Evolutionary conservation across 768 basidiomycete species (phyloP).

Genomic region (Tricholomella constricta): DNA sequence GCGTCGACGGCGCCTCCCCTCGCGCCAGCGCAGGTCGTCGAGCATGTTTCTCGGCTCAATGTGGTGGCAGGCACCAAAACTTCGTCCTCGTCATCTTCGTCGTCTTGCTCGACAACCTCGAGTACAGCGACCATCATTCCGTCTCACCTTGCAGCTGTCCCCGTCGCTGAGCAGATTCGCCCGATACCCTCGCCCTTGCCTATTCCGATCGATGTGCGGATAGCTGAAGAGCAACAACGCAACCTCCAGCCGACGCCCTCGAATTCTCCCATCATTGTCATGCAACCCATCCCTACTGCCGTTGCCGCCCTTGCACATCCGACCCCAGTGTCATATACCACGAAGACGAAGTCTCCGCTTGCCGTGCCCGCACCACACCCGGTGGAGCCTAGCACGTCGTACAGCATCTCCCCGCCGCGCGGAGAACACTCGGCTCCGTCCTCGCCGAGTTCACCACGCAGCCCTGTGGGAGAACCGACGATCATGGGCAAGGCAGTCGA

Average conservation of each 20-base stretch:
- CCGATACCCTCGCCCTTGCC: conserved; percentile 4
- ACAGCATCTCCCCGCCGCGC: conserved; percentile 28
- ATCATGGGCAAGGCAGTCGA: conserved; percentile 64
- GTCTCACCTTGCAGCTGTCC: background rate
- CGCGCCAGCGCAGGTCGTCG: background rate
- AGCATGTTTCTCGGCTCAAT: conserved; percentile 1
- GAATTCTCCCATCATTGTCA: conserved; percentile 53
- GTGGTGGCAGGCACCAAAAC: conserved; percentile 9
- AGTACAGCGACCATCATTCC: conserved; percentile 27
- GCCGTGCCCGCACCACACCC: conserved; percentile 33
- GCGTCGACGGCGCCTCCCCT: conserved; percentile 7
- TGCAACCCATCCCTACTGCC: conserved; percentile 27
- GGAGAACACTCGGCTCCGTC: conserved; percentile 14
- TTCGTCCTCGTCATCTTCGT: conserved; percentile 25
- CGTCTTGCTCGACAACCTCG: conserved; percentile 21
- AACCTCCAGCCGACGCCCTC: conserved; percentile 57
- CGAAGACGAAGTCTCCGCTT: conserved; percentile 30
- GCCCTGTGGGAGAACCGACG: conserved; percentile 24
- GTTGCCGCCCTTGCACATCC: conserved; percentile 9
- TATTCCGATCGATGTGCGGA: conserved; percentile 13
- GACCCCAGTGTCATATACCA: conserved; percentile 18
- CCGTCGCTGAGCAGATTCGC: background rate
- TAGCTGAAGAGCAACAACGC: conserved; percentile 23
- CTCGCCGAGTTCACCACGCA: conserved; percentile 13
- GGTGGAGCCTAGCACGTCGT: conserved; percentile 37